Conservation (phyloP, 129 eudicot species). For the Saussurea involucrata region DNA sequence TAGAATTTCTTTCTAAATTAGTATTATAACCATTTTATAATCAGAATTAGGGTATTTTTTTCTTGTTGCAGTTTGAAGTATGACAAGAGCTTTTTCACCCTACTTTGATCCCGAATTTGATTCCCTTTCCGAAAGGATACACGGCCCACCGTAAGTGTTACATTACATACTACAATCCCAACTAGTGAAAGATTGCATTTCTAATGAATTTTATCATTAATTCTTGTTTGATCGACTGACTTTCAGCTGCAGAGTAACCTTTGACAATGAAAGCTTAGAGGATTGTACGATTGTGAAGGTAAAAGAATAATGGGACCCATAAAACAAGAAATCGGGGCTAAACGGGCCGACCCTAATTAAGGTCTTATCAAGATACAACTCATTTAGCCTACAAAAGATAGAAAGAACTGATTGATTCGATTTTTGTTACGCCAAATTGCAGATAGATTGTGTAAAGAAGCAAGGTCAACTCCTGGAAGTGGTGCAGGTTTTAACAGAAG, state of each 20-base stretch:
- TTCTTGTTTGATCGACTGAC: neutral
- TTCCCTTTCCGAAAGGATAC: constrained; percentile 55
- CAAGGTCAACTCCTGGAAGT: constrained; percentile 71
- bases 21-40: neutral
- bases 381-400: constrained; percentile 1
- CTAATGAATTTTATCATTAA: neutral
- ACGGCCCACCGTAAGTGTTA: constrained; percentile 68
- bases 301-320: neutral
- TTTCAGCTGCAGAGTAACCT: constrained; percentile 63
- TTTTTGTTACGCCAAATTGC: constrained; percentile 15
- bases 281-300: constrained; percentile 78
- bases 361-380: neutral
- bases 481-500: constrained; percentile 71
- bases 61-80: constrained; percentile 33
- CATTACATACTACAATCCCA: neutral
- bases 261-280: constrained; percentile 68
- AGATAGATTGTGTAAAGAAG: constrained; percentile 74
- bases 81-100: constrained; percentile 53
- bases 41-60: neutral
- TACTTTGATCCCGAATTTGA: constrained; percentile 86
- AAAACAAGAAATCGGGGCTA: neutral
- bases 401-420: neutral
- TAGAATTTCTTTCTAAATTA: neutral
- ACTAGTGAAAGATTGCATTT: neutral
- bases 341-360: neutral